Evolutionary conservation across 805 yeast genomes (phyloP).

Genomic region (Wickerhamiella nectarea): DNA sequence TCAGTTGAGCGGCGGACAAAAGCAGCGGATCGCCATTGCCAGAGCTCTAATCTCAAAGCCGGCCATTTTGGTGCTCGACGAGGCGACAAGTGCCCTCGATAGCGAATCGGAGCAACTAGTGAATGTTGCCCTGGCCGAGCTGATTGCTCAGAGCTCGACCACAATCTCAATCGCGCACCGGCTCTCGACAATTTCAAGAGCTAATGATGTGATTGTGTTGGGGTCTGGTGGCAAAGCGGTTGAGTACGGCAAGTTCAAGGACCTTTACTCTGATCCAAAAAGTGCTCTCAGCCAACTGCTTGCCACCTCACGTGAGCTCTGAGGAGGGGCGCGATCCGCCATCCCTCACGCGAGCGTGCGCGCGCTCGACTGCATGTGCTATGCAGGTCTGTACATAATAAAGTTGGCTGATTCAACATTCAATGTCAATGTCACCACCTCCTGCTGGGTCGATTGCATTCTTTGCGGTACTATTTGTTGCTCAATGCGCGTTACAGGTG

Average conservation of each 20-base stretch:
- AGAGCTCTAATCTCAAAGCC: conserved; percentile 73
- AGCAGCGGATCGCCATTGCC: conserved; percentile 84
- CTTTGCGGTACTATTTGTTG: neutral
- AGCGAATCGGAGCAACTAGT: conserved; percentile 78
- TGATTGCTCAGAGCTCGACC: conserved; percentile 48
- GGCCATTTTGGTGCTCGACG: conserved; percentile 70
- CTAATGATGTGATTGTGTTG: conserved; percentile 68
- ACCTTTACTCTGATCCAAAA: conserved; percentile 33
- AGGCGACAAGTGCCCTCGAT: conserved; percentile 90
- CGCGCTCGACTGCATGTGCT: too few species aligned
- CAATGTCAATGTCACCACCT: neutral
- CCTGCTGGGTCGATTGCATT: conserved; percentile 2
- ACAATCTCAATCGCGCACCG: conserved; percentile 82
- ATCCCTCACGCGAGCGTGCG: too few species aligned
- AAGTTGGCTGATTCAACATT: neutral
- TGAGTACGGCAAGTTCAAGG: conserved; percentile 51
- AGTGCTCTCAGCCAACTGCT: conserved; percentile 36
- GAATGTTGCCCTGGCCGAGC: conserved; percentile 48
- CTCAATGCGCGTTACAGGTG: neutral
- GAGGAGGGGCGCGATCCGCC: too few species aligned
- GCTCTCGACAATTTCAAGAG: conserved; percentile 70
- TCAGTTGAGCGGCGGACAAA: conserved; percentile 89
- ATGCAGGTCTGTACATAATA: neutral
- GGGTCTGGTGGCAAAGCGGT: conserved; percentile 60
- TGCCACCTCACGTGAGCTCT: neutral